phyloP scores from a whole-genome alignment of 2,329 filamentous ascomycete species.

The Basipetospora chlamydospora region DNA sequence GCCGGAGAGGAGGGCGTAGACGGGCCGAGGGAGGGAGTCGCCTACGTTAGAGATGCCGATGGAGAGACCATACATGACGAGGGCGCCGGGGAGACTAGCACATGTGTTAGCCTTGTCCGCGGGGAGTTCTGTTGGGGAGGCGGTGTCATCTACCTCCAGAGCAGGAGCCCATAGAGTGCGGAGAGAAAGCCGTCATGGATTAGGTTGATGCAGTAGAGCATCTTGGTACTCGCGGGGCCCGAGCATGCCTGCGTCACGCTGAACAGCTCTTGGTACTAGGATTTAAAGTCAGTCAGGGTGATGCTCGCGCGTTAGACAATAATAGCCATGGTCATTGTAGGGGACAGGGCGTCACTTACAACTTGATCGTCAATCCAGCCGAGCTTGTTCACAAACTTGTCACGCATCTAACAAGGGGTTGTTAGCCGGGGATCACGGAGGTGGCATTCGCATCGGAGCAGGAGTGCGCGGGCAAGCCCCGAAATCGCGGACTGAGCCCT shows the following conservation, averaged over 20 bases:
- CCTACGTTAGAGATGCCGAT: constrained; percentile 48
- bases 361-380: constrained; percentile 57
- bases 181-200: constrained; percentile 44
- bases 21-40: constrained; percentile 41
- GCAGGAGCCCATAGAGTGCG: constrained; percentile 43
- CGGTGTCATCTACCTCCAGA: constrained; percentile 40
- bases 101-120: neutral
- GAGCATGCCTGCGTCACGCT: constrained; percentile 52
- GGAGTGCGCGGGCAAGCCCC: too few species aligned
- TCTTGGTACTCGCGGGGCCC: constrained; percentile 56
- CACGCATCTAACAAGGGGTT: constrained; percentile 34
- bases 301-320: too few species aligned
- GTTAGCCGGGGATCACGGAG: too few species aligned
- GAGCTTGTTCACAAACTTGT: constrained; percentile 43
- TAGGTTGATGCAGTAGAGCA: constrained; percentile 53
- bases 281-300: neutral
- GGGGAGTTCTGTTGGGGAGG: neutral
- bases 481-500: too few species aligned
- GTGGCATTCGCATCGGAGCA: too few species aligned
- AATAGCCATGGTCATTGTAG: neutral
- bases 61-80: constrained; percentile 55
- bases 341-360: constrained; percentile 19
- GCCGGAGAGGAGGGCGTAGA: constrained; percentile 56
- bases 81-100: constrained; percentile 47
- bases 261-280: constrained; percentile 57